These are phyloP conservation scores for Sutorius eximius DNA, from an alignment of 1,284 basidiomycete genomes.

Conservation along the genomic window DNA sequence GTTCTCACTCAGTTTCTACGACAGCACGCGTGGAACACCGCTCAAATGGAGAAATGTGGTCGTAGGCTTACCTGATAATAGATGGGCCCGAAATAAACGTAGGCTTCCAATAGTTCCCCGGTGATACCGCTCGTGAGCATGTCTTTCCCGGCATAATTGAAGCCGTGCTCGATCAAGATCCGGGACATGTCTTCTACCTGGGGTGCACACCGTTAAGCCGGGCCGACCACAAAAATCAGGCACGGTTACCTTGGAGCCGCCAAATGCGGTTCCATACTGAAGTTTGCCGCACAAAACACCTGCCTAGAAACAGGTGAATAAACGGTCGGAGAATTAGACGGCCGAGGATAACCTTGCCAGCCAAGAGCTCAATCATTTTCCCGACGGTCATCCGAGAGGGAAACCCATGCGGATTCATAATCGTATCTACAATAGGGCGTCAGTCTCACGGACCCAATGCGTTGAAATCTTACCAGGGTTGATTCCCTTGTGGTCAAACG, in stretches of 20 bases:
- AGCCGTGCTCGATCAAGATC: slow-evolving; percentile 93
- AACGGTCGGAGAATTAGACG: neutral
- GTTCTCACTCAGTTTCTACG: slow-evolving; percentile 75
- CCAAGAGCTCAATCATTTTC: slow-evolving; percentile 98
- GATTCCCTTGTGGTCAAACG: slow-evolving; percentile 97
- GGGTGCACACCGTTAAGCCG: slow-evolving; percentile 12
- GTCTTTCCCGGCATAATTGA: slow-evolving; percentile 97
- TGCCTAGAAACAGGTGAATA: slow-evolving; percentile 48
- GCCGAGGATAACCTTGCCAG: slow-evolving; percentile 75
- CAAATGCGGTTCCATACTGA: slow-evolving; percentile 95
- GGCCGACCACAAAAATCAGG: slow-evolving; percentile 2
- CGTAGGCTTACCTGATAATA: slow-evolving; percentile 81
- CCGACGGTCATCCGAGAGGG: slow-evolving; percentile 99
- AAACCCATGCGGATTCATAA: slow-evolving; percentile 99
- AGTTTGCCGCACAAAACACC: slow-evolving; percentile 87
- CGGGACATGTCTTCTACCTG: slow-evolving; percentile 98
- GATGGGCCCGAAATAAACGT: slow-evolving; percentile 98
- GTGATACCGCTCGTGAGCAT: slow-evolving; percentile 98
- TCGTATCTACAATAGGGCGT: slow-evolving; percentile 68
- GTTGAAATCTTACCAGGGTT: slow-evolving; percentile 64
- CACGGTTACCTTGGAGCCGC: slow-evolving; percentile 81
- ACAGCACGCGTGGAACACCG: slow-evolving; percentile 16
- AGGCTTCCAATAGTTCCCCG: slow-evolving; percentile 93
- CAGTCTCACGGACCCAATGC: slow-evolving; percentile 2
- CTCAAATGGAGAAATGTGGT: slow-evolving; percentile 2